These are phyloP conservation scores for Davidsoniella eucalypti DNA, from an alignment of 2,329 filamentous ascomycete species.

Conservation along the genomic window DNA sequence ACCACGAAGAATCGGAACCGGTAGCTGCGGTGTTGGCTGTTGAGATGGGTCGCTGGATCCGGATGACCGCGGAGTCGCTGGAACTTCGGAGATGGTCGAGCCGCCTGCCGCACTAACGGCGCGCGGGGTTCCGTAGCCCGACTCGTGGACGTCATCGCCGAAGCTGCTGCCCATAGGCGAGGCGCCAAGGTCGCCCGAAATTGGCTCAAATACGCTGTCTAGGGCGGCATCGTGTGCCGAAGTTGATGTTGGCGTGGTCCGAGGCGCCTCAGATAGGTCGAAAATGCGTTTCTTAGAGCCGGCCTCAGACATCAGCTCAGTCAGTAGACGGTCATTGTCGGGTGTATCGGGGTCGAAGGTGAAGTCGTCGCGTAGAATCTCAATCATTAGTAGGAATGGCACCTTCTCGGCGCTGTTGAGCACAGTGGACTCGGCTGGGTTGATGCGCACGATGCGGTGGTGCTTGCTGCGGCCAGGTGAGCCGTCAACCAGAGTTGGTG, in stretches of 20 bases:
- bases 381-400: constrained; percentile 71
- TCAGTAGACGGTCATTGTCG: constrained; percentile 52
- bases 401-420: constrained; percentile 78
- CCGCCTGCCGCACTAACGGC: constrained; percentile 35
- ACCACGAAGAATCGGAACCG: constrained; percentile 23
- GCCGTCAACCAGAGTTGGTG: constrained; percentile 55
- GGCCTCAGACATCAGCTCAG: constrained; percentile 39
- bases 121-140: neutral
- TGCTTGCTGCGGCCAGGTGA: constrained; percentile 60
- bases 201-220: constrained; percentile 75
- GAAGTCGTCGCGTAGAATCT: constrained; percentile 67
- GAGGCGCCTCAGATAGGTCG: constrained; percentile 52
- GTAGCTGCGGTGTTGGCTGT: constrained; percentile 27
- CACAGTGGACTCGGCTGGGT: constrained; percentile 70
- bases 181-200: constrained; percentile 59
- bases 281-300: constrained; percentile 45
- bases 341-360: constrained; percentile 60
- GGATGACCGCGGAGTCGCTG: constrained; percentile 47
- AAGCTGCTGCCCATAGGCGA: constrained; percentile 49
- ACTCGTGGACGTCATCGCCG: constrained; percentile 27
- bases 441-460: constrained; percentile 68
- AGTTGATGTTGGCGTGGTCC: constrained; percentile 21
- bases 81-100: constrained; percentile 41
- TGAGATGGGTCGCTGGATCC: constrained; percentile 55
- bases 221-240: constrained; percentile 28